Base-by-base conservation (phyloP, 441 rosid genomes). In the Gossypium trilobum region DNA sequence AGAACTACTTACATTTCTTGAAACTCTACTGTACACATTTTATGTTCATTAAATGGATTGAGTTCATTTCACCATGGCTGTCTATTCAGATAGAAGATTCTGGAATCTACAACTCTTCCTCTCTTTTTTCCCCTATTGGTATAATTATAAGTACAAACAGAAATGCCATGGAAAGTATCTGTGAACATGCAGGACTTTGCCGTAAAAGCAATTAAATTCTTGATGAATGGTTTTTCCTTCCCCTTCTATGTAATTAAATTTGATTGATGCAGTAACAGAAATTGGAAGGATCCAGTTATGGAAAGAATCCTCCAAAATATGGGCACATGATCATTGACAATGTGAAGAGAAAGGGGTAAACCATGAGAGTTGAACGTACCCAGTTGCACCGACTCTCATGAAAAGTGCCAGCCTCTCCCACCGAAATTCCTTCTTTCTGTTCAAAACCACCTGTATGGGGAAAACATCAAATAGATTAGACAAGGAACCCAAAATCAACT, bases 321-420 rank as follows among this genome's bases (percentile, higher is more conserved):
- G 29, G 64, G 20, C 46, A 39, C 1, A 8, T 4, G 9, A 58
- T 71, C 42, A 2, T 57, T 6, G 17, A 54, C 20, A 6, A 36
- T 17, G 4, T 62, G 68, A 17, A 16, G 17, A 8, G 17, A 42
- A 46, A 55, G 25, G 7, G 50, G 19, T 59, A 46, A 27, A 42
- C 44, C 6, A 6, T 13, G 46, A 74, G 5, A 33, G 50, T 55
- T 33, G 33, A 29, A 75, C 68, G 54, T 85, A 89, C 98, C 97
- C 82, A 9, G 87, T 82, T 39, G 87, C 80, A 65, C 88, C 89
- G 33, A 90, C 87, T 79, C 82, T 83, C 48, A 94, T 81, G 86
- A 94, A 89, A 74, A 88, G 85, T 65, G 90, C 79, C 73, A 91
- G 84, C 78, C 92, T 85, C 76, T 87, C 89, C 97, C 98, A 94